These are phyloP conservation scores for Aspergillus caelatus DNA, from an alignment of 2,329 filamentous ascomycete genomes.

Conservation along the genomic window DNA sequence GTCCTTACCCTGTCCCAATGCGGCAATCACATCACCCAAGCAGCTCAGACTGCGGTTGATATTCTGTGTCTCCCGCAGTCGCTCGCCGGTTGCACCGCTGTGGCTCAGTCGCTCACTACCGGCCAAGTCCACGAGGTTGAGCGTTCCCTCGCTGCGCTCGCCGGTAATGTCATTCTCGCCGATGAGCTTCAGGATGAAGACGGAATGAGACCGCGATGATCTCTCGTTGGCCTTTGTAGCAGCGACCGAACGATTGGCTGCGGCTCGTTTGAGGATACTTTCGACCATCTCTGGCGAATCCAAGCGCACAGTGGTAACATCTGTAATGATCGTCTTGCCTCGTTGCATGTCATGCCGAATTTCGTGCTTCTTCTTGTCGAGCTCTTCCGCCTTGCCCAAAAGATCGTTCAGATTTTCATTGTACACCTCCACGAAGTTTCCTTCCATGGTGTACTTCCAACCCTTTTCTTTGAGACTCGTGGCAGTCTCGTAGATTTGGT, in stretches of 20 bases:
- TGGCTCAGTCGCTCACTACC: slow-evolving; percentile 90
- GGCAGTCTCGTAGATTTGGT: slow-evolving; percentile 91
- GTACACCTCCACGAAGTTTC: slow-evolving; percentile 96
- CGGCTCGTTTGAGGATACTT: slow-evolving; percentile 75
- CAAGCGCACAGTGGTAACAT: slow-evolving; percentile 75
- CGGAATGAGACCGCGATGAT: slow-evolving; percentile 90
- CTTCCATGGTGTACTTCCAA: slow-evolving; percentile 93
- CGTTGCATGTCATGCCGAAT: slow-evolving; percentile 83
- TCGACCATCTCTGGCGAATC: slow-evolving; percentile 81
- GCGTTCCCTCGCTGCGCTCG: slow-evolving; percentile 85
- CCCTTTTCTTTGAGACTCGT: slow-evolving; percentile 83
- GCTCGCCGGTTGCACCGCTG: slow-evolving; percentile 80
- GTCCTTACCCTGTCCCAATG: slow-evolving; percentile 79
- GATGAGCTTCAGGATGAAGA: slow-evolving; percentile 80
- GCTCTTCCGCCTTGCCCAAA: slow-evolving; percentile 69
- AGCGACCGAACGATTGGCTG: slow-evolving; percentile 85
- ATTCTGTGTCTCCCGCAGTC: slow-evolving; percentile 90
- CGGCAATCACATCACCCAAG: slow-evolving; percentile 90
- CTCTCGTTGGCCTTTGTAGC: slow-evolving; percentile 97
- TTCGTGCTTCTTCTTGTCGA: slow-evolving; percentile 82
- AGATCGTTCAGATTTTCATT: slow-evolving; percentile 96
- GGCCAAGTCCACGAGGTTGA: slow-evolving; percentile 94
- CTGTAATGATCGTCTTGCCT: slow-evolving; percentile 79
- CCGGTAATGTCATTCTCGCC: slow-evolving; percentile 72
- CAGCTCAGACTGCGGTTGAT: slow-evolving; percentile 96